Conservation (phyloP, 2,329 filamentous ascomycete genomes). For the Rugonectria rugulosa region DNA sequence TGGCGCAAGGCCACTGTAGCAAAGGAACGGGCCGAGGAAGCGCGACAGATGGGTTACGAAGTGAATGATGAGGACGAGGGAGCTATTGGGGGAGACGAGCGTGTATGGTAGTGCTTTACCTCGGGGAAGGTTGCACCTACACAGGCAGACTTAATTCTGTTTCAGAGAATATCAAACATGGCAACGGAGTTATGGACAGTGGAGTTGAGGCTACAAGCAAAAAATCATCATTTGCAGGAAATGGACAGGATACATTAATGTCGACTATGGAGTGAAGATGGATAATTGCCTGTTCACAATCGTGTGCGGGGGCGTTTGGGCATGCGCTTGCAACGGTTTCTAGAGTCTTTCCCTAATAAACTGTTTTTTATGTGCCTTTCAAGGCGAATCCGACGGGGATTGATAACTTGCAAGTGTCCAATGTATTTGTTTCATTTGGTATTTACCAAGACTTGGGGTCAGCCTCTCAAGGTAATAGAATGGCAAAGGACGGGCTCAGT, state of each 20-base stretch:
- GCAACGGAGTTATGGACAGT: not conserved
- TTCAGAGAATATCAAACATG: not conserved
- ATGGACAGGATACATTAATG: not conserved
- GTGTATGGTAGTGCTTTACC: constrained; percentile 31
- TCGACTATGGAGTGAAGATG: no score
- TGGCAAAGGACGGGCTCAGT: no score
- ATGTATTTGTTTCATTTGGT: constrained; percentile 23
- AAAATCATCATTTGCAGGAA: not conserved
- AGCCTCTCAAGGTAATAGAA: no score
- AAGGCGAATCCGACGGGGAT: not conserved
- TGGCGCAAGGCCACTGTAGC: constrained; percentile 54
- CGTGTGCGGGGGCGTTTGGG: no score
- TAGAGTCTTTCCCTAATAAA: no score
- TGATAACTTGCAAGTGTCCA: constrained; percentile 27
- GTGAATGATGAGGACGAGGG: constrained; percentile 42
- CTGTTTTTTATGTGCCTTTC: no score
- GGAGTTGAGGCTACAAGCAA: not conserved
- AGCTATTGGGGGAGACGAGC: constrained; percentile 40
- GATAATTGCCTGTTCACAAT: no score
- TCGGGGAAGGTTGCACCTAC: no score
- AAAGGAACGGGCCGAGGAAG: constrained; percentile 49
- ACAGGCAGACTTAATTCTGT: no score
- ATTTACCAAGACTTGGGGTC: no score
- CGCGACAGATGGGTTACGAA: constrained; percentile 51
- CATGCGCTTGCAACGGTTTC: no score